Conservation (phyloP, 306 rosid species). For the Nissolia schottii region DNA sequence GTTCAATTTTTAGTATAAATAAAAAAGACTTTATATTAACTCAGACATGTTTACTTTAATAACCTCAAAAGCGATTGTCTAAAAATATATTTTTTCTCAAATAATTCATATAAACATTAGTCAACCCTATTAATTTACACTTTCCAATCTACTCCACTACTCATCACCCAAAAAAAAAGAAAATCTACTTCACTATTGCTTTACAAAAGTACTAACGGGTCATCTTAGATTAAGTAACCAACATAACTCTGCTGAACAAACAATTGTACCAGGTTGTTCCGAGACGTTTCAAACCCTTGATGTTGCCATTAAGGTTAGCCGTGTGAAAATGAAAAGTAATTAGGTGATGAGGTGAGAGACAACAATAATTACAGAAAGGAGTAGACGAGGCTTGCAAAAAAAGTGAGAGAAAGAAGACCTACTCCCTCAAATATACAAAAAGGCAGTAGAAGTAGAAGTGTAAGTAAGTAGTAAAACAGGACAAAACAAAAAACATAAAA, state of each 20-base stretch:
- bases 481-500: not conserved
- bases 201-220: not conserved
- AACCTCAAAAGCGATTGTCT: too few relatives aligned
- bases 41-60: too few relatives aligned
- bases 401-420: slow-evolving; percentile 1
- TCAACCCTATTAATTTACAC: not conserved
- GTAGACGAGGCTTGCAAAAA: not conserved
- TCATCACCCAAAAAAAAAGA: too few relatives aligned
- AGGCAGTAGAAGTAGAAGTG: not conserved
- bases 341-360: slow-evolving; percentile 12
- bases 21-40: too few relatives aligned
- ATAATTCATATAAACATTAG: not conserved
- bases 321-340: not conserved
- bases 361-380: not conserved
- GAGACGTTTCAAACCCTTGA: not conserved
- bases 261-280: not conserved
- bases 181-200: not conserved
- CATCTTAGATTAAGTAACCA: not conserved
- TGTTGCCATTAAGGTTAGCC: not conserved
- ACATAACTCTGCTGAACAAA: too few relatives aligned
- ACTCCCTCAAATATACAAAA: not conserved
- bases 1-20: too few relatives aligned
- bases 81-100: not conserved
- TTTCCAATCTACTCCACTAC: not conserved
- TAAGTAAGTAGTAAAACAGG: not conserved